Evolutionary conservation across 148 eudicot species (phyloP), one percentile per base, ranked within the genome.

Genomic region (Beta vulgaris): DNA sequence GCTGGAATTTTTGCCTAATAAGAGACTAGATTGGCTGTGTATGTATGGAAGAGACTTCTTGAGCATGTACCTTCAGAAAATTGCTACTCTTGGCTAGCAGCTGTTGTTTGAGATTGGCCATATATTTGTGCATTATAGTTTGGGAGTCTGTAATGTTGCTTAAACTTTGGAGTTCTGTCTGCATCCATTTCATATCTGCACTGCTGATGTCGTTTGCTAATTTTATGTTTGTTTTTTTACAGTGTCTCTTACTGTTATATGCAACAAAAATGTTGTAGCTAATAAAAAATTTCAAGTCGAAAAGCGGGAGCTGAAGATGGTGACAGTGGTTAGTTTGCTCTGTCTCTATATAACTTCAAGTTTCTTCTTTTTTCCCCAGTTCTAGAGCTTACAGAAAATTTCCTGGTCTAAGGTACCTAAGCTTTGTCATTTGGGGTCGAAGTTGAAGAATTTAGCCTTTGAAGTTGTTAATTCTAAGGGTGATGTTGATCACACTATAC

Each of bases 381-480:
- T 51, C 59, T 26, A 32, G 39, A n/a, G 2, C 37, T 19, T 60
- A 68, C 31, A 16, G 3, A 36, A 21, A 29, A 26, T 43, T 60
- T 68, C 51, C 31, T 68, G 54, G 28, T 25, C 29, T 65, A 71
- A 91, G 97, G 80, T 92, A 28, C 89, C 88, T 18, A 72, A 87
- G 67, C 13, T 34, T 57, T 88, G 87, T 79, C 69, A 34, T 5
- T 77, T 76, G 63, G 91, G 94, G 43, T 83, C 92, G 3, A 78
- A 49, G 51, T 64, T 92, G 32, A 78, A 78, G 49, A 75, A 90
- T 61, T 15, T 88, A 28, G 77, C 72, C 42, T 92, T 92, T 83
- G 86, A 79, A 80, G 79, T 90, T 25, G 76, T 83, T 6, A 53
- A 83, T 67, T 49, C 87, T 57, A 70, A 87, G 21, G 97, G 92